Evolutionary conservation across 108 stramenopile species (phyloP).

Genomic region (Aurantiochytrium sp.): DNA sequence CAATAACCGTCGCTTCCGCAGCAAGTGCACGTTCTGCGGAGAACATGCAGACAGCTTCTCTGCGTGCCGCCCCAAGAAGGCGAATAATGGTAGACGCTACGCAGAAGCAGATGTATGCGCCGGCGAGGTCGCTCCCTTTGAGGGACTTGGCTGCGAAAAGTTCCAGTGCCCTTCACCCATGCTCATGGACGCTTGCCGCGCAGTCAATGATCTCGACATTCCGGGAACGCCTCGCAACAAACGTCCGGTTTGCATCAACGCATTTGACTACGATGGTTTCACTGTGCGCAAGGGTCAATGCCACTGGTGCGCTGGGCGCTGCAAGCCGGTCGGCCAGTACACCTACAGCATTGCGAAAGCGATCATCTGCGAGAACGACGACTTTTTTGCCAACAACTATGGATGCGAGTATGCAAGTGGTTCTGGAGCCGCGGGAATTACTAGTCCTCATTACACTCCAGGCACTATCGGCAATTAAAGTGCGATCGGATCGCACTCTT

Average conservation of each 20-base stretch:
- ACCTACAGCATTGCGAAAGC: neutral
- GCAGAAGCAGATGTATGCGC: neutral
- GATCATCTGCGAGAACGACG: neutral
- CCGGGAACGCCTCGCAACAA: neutral
- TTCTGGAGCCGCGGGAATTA: neutral
- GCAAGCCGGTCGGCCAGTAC: neutral
- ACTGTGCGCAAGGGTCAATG: neutral
- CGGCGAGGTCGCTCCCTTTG: neutral
- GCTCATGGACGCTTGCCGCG: neutral
- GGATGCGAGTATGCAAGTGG: neutral
- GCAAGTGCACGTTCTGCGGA: neutral
- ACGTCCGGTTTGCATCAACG: neutral
- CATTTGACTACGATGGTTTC: neutral
- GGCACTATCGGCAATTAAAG: neutral
- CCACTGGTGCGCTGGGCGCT: neutral
- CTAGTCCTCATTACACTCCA: neutral
- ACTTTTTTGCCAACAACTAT: neutral
- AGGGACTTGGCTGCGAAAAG: neutral
- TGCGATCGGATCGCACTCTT: neutral
- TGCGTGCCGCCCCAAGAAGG: neutral
- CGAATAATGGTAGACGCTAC: neutral
- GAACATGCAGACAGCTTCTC: neutral
- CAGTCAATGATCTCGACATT: neutral
- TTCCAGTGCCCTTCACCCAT: neutral
- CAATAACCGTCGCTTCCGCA: neutral